phyloP scores from a whole-genome alignment of 257 asterid species.

The Solanum tarijense region DNA sequence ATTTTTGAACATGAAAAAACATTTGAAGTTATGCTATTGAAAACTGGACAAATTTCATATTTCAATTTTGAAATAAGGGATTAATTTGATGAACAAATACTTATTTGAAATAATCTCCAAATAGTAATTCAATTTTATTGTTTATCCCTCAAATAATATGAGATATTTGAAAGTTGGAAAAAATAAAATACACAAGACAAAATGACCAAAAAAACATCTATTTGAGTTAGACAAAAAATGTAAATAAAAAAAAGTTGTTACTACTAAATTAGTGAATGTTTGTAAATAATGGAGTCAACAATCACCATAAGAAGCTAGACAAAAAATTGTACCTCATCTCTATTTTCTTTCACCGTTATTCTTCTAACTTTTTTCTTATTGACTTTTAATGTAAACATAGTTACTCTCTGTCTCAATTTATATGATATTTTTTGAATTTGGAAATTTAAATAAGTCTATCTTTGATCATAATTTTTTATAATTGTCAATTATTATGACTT shows the following conservation, averaged over 20 bases:
- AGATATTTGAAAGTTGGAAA: background rate
- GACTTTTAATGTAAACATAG: background rate
- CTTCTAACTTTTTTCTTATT: background rate
- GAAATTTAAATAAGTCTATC: too few relatives aligned
- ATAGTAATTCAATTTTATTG: background rate
- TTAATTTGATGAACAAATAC: background rate
- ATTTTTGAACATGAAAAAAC: background rate
- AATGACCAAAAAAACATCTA: background rate
- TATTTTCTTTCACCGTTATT: background rate
- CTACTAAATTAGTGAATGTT: background rate
- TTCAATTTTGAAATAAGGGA: background rate
- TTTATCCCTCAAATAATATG: background rate
- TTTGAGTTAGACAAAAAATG: background rate
- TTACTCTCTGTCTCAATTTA: background rate
- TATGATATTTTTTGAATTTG: accelerated
- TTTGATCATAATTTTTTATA: too few relatives aligned
- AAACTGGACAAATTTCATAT: background rate
- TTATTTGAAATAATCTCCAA: background rate
- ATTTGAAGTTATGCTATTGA: background rate
- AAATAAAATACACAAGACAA: background rate
- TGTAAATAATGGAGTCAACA: background rate
- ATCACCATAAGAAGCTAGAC: background rate
- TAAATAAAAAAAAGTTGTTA: background rate
- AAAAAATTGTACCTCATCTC: background rate
- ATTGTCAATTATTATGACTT: background rate